Evolutionary conservation across 176 grass and related monocot genomes (phyloP).

Genomic region (Aegilops speltoides): DNA sequence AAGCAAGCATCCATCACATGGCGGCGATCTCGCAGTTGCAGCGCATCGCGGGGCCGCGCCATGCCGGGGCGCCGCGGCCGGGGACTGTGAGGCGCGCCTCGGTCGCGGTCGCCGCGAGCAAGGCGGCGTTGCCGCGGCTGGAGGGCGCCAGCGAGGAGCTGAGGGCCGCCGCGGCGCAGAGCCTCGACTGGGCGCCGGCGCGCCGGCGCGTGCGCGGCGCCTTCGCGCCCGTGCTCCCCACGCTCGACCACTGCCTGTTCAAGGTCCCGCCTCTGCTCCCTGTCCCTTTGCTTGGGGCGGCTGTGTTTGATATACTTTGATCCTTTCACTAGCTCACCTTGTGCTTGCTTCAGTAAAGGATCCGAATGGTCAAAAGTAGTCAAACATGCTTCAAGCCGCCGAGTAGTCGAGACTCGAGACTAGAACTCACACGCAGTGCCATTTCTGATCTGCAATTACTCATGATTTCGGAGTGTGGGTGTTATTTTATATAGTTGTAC

Average conservation of each 20-base stretch:
- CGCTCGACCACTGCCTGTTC: constrained; percentile 88
- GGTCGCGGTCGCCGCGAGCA: constrained; percentile 19
- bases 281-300: not conserved
- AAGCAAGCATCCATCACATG: constrained; percentile 29
- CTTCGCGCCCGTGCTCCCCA: constrained; percentile 67
- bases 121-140: constrained; percentile 22
- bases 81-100: constrained; percentile 11
- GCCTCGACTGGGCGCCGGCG: constrained; percentile 83
- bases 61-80: not conserved
- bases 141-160: constrained; percentile 81
- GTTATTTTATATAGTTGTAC: too few species aligned
- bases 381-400: not conserved
- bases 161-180: constrained; percentile 58
- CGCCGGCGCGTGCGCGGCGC: constrained; percentile 60
- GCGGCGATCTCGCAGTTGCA: constrained; percentile 33
- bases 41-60: constrained; percentile 16
- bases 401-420: not conserved
- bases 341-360: not conserved
- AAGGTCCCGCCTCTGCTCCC: constrained; percentile 42
- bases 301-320: constrained; percentile 1
- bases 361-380: not conserved
- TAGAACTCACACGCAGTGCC: not conserved
- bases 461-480: not conserved
- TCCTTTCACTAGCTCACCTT: not conserved
- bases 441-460: not conserved